Base-by-base conservation (phyloP, 805 yeast genomes). In the Monosporozyma solicola region DNA sequence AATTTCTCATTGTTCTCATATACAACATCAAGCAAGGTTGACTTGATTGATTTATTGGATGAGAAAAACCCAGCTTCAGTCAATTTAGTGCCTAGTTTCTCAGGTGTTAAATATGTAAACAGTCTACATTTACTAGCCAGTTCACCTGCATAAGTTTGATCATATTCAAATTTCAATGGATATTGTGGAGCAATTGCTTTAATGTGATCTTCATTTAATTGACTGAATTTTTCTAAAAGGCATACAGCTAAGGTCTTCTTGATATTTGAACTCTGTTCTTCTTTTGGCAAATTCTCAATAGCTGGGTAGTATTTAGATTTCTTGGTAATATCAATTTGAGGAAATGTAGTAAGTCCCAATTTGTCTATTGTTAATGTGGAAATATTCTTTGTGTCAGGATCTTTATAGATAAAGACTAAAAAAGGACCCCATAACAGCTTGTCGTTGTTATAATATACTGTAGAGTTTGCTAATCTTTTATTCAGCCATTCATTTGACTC, bases 71-170 rank as follows among this genome's bases (percentile, higher is more conserved):
- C 88, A 60, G 76, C 53, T 48, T 78, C 68, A n/a, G 81, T 61
- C 9, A 92, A 58, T 41, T 74, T 71, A 33, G 66, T 59, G 3
- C 96, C 94, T 16, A 86, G 43, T 10, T 20, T 35, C 0, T 64
- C 59, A 0, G 95, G 89, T 0, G 79, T 66, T 51, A 57, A 52
- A 20, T 50, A 47, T 3, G 77, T 73, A 3, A 87, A 69, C 2
- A 84, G 70, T 3, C 61, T 61, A 84, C 91, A 84, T 13, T 71
- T 57, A 33, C 85, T 80, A 0, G 97, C 95, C 29, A 87, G 64
- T 9, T 78, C 77, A 0, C 97, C 98, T 1, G 97, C 96, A 51
- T 79, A 76, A 0, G 92, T 85, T 59, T 88, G 96, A 67, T 92
- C 97, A 79, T 83, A 75, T 48, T 50, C 49, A 55, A 53, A 52